phyloP scores from a whole-genome alignment of 2,329 filamentous ascomycete species.

The Chaetomiaceae sp. region DNA sequence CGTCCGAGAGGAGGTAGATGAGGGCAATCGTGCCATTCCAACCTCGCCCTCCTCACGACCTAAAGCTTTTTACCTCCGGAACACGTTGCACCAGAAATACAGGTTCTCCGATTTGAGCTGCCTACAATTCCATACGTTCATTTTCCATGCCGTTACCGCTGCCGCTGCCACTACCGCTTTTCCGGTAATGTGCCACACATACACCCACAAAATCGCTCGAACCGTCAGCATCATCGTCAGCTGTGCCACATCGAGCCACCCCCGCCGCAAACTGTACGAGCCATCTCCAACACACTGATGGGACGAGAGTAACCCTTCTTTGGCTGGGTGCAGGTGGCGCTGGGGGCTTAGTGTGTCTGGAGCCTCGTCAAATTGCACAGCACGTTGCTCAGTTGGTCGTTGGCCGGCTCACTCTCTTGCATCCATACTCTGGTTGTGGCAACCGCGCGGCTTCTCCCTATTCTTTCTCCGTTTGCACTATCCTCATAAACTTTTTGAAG shows the following conservation, averaged over 20 bases:
- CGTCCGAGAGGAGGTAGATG: constrained; percentile 36
- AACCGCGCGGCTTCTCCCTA: background rate
- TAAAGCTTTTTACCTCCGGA: background rate
- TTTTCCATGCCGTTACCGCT: no score
- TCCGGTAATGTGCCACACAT: constrained; percentile 12
- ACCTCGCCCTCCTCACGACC: background rate
- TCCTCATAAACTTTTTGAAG: background rate
- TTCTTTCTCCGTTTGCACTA: background rate
- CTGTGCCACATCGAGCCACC: constrained; percentile 5
- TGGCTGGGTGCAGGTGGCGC: no score
- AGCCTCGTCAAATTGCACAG: no score
- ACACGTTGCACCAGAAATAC: constrained; percentile 4
- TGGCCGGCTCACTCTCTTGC: background rate
- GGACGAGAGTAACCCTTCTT: background rate
- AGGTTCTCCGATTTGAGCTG: constrained; percentile 4
- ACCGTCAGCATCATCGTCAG: background rate
- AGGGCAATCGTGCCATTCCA: background rate
- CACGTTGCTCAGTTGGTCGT: background rate
- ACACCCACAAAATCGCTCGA: constrained; percentile 3
- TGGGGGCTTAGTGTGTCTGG: background rate
- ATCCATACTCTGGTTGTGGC: constrained; percentile 17
- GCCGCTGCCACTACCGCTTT: background rate
- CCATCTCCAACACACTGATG: background rate
- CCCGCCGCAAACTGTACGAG: constrained; percentile 1
- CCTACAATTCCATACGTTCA: background rate